Evolutionary conservation across 2,329 filamentous ascomycete genomes (phyloP), one percentile per base, ranked within the genome.

Genomic region (Calonectria hongkongensis): DNA sequence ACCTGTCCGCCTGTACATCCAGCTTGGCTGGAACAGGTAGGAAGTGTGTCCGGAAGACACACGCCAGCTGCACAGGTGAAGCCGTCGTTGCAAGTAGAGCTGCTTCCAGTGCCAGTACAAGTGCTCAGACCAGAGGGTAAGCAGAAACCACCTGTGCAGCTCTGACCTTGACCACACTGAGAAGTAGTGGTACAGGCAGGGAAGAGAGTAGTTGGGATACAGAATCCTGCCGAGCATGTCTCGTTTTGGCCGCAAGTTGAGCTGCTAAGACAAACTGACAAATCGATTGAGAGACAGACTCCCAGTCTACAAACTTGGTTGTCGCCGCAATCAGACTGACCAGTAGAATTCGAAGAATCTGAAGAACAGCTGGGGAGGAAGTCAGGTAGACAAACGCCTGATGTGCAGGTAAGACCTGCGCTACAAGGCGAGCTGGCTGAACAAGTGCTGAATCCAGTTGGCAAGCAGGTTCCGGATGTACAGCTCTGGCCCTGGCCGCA

Each of bases 81-180:
- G 0, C 47, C 56, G 1, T 41, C 18, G 2, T 13, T 39, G 13
- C 66, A 69, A n/a, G 25, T 16, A 2, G 54, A 39, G 1, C 30
- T 25, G 10, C n/a, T 27, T 6, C 54, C 54, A 2, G 48, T 27
- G 7, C 45, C 25, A 8, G 18, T 18, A 28, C 69, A 71, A 3
- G 51, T 54, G 21, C 48, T 45, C 41, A 66, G 39, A 0, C 56
- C 25, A 8, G 63, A 39, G 4, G 30, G 43, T 7, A 71, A 27
- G n/a, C 69, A 71, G 45, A 71, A 36, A 9, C 69, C 63, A 4
- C 33, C 67, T 16, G 47, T 64, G 16, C 68, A 70, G n/a, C 39
- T 63, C 58, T 63, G 58, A 10, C 56, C 69, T 28, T 41, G 33
- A 9, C 54, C 41, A 12, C 54, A 60, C 12, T 50, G 43, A 51